phyloP scores from a whole-genome alignment of 2,329 filamentous ascomycete genomes.

The Alternaria burnsii region DNA sequence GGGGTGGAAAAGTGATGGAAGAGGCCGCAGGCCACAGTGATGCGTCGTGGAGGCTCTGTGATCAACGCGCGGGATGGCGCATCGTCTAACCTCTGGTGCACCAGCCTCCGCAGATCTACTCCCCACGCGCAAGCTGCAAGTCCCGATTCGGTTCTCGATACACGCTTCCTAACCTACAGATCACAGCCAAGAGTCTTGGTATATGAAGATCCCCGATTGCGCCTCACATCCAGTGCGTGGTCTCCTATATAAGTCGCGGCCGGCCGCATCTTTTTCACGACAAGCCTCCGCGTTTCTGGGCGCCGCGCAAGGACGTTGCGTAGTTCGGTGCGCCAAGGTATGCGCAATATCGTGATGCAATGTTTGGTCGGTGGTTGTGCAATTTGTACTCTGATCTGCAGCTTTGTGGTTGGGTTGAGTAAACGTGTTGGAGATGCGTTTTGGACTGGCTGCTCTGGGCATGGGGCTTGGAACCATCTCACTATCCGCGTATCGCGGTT shows the following conservation, averaged over 20 bases:
- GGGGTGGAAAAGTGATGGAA: neutral
- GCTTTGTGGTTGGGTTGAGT: constrained; percentile 5
- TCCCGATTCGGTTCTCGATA: constrained; percentile 7
- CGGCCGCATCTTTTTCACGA: constrained; percentile 11
- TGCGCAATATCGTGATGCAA: constrained; percentile 10
- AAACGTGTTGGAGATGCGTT: constrained; percentile 15
- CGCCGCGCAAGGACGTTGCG: constrained; percentile 19
- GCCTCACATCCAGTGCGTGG: constrained; percentile 13
- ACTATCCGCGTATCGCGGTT: constrained; percentile 17
- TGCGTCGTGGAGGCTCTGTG: constrained; percentile 10
- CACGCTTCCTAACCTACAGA: constrained; percentile 10
- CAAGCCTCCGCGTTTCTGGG: constrained; percentile 25
- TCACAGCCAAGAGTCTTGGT: constrained; percentile 17
- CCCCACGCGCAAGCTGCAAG: constrained; percentile 7
- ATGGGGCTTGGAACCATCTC: constrained; percentile 13
- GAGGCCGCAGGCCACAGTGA: constrained; percentile 4
- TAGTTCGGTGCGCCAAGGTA: constrained; percentile 14
- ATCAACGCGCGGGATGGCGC: constrained; percentile 14
- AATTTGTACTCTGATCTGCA: constrained; percentile 13
- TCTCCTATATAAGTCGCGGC: constrained; percentile 1
- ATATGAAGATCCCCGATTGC: constrained; percentile 13
- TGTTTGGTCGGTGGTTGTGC: constrained; percentile 8
- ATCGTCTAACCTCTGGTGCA: constrained; percentile 9
- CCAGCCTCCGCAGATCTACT: constrained; percentile 9
- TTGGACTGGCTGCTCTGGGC: constrained; percentile 17